A percentile compares a stretch with the other conserved stretches of the same genome.
These are phyloP conservation scores for Porogramme epimiltina DNA, from an alignment of 1,284 basidiomycete species.

Conservation along the genomic window DNA sequence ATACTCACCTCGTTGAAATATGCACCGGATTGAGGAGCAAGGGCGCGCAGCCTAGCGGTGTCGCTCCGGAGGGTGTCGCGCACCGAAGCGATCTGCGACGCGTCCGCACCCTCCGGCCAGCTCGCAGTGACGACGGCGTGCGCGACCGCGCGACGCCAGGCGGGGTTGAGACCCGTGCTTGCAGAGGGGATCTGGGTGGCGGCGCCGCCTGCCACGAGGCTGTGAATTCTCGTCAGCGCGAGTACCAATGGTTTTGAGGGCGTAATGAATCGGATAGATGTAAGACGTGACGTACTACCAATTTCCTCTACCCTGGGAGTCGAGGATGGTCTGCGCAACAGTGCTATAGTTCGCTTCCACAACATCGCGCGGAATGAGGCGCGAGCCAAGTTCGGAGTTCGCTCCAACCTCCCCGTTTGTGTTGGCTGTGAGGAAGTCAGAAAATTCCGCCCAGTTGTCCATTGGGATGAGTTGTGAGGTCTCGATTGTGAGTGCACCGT, in stretches of 20 bases:
- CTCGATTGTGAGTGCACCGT: constrained; percentile 10
- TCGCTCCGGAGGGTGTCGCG: constrained; percentile 28
- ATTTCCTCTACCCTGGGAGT: constrained; percentile 10
- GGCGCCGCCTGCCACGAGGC: constrained; percentile 37
- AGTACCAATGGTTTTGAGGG: neutral
- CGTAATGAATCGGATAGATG: too few relatives aligned
- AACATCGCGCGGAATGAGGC: constrained; percentile 38
- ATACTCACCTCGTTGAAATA: constrained; percentile 45
- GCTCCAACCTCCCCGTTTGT: neutral
- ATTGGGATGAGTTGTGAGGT: neutral
- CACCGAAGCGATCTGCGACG: constrained; percentile 26
- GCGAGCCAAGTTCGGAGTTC: constrained; percentile 35
- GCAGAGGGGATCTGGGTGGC: constrained; percentile 37
- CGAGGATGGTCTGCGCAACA: constrained; percentile 31
- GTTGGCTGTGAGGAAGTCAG: constrained; percentile 14
- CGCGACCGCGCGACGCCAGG: constrained; percentile 42
- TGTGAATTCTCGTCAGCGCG: neutral
- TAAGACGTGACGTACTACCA: constrained; percentile 24
- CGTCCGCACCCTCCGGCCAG: constrained; percentile 37
- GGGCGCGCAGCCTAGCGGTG: constrained; percentile 25
- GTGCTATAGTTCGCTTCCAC: constrained; percentile 27
- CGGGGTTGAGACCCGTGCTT: constrained; percentile 44
- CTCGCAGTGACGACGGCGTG: constrained; percentile 26
- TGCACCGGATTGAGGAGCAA: constrained; percentile 35
- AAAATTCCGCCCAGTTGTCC: constrained; percentile 33